These are phyloP conservation scores for Lippia alba DNA, from an alignment of 305 asterid species.

Conservation along the genomic window DNA sequence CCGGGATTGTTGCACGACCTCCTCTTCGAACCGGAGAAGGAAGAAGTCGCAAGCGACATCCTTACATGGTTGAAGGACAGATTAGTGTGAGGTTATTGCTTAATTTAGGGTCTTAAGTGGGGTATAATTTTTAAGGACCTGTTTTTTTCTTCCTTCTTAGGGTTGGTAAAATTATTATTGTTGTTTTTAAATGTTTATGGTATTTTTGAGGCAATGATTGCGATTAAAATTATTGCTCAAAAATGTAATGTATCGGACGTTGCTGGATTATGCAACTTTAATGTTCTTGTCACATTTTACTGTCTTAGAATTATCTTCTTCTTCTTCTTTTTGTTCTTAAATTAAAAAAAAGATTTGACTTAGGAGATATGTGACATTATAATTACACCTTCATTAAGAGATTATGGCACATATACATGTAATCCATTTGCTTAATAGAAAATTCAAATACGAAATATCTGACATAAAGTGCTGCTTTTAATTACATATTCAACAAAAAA, in stretches of 20 bases:
- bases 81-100: conserved; percentile 23
- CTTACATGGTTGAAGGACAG: conserved; percentile 71
- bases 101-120: background rate
- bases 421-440: too few relatives aligned
- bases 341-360: too few relatives aligned
- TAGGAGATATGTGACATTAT: too few relatives aligned
- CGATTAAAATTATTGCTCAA: background rate
- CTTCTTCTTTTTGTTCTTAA: too few relatives aligned
- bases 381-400: too few relatives aligned
- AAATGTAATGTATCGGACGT: background rate
- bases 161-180: background rate
- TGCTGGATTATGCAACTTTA: background rate
- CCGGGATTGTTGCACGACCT: conserved; percentile 82
- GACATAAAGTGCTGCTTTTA: too few relatives aligned
- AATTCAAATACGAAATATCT: too few relatives aligned
- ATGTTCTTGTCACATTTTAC: too few relatives aligned
- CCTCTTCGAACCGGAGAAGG: conserved; percentile 89
- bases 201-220: background rate
- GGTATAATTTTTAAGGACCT: background rate
- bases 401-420: too few relatives aligned
- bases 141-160: background rate
- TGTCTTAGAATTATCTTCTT: too few relatives aligned
- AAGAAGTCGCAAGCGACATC: conserved; percentile 55
- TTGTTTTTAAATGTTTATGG: background rate
- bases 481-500: too few relatives aligned